Evolutionary conservation across 2,329 filamentous ascomycete species (phyloP).

Genomic region (Pseudogymnoascus sp.): DNA sequence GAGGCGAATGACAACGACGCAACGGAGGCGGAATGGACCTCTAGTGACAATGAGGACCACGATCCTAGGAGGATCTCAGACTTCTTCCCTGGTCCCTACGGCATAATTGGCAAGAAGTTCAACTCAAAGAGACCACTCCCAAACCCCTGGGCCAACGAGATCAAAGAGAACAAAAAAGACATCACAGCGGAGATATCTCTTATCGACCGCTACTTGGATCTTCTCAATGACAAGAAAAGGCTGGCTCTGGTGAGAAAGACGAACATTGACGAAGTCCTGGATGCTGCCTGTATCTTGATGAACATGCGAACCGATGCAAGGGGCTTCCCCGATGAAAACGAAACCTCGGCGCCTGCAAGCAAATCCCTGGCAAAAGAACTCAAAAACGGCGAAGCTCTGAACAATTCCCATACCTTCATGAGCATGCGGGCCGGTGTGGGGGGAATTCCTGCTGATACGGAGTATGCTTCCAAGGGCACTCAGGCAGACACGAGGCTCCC

Average conservation of each 20-base stretch:
- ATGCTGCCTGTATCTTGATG: conserved; percentile 3
- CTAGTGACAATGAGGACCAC: not conserved
- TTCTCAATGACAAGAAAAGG: not conserved
- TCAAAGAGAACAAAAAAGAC: not conserved
- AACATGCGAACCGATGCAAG: not conserved
- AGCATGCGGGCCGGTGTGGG: not conserved
- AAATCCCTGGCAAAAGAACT: not conserved
- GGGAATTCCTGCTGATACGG: not conserved
- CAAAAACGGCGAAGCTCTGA: not conserved
- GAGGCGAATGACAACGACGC: not conserved
- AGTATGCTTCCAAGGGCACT: not conserved
- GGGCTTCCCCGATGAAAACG: not conserved
- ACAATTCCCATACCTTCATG: not conserved
- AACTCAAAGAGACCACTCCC: not conserved
- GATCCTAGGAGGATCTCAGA: not conserved
- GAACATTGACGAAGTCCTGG: not conserved
- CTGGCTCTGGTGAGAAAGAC: not conserved
- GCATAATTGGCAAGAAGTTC: not conserved
- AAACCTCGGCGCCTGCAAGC: not conserved
- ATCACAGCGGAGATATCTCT: not conserved
- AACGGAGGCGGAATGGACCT: not conserved
- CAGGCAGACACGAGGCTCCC: not conserved
- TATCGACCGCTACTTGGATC: not conserved
- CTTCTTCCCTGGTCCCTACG: too few species aligned
- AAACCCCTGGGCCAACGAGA: not conserved